Evolutionary conservation across 75 land plant genomes (phyloP), one percentile per base, ranked within the genome.

Genomic region (Selaginella tamariscina): DNA sequence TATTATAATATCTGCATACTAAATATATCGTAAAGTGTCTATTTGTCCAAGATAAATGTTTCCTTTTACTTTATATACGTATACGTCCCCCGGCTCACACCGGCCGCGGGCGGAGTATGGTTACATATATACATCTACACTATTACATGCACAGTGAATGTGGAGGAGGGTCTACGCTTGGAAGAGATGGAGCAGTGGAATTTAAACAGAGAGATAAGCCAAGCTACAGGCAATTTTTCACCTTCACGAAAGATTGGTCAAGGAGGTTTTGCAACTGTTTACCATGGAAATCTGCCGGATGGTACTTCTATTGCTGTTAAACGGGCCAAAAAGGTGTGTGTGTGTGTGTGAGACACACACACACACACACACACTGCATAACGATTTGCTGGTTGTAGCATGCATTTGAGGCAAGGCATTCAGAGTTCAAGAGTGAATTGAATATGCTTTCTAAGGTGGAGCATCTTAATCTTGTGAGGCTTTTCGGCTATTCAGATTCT

Each of bases 181-280:
- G n/a, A n/a, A n/a, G n/a, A 15, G 11, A 39, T 5, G 0, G 70
- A 64, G 1, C 70, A 74, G 13, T 24, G 65, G 26, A 39, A 30
- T 20, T 77, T 77, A 31, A 77, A 70, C 15, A 62, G 64, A 33
- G 84, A 86, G 30, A 75, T 86, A 22, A 73, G 24, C 23, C 49
- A 54, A 0, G 62, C 62, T 5, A 59, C 62, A 2, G 62, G 62
- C 18, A 59, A 59, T n/a, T 59, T 8, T 23, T 59, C 62, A 9
- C 62, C 62, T 5, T 59, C 62, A 2, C 26, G 26, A 9, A 21
- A 59, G 62, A 59, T 59, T n/a, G 62, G 62, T 2, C 27, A 59
- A 59, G 62, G 62, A 8, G 62, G 62, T 9, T 21, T 21, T 59
- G 62, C n/a, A 21, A 59, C 62, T 23, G 62, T 59, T n/a, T 59